Conservation (phyloP, 306 rosid species). For the Fragaria ananassa region DNA sequence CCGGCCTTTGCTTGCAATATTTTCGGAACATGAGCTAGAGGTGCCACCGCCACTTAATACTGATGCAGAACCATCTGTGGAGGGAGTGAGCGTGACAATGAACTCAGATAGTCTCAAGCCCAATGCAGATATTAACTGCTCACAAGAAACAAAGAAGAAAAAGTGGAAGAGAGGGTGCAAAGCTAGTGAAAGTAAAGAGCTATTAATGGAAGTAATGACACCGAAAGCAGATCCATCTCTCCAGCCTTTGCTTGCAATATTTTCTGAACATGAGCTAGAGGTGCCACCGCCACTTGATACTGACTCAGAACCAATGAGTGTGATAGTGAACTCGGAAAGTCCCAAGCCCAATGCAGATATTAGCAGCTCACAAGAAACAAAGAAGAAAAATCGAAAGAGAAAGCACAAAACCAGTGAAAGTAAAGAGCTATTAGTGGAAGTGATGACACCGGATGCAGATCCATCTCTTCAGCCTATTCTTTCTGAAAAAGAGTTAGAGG, state of each 20-base stretch:
- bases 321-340: constrained; percentile 21
- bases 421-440: constrained; percentile 21
- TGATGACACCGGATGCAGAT: constrained; percentile 18
- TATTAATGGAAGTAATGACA: constrained; percentile 17
- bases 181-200: constrained; percentile 17
- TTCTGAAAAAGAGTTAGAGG: background rate
- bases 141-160: background rate
- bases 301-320: constrained; percentile 9
- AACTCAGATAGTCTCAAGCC: constrained; percentile 20
- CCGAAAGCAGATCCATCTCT: constrained; percentile 24
- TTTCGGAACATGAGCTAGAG: background rate
- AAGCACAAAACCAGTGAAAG: constrained; percentile 1
- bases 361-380: background rate
- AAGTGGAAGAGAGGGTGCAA: background rate
- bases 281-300: background rate
- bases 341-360: background rate
- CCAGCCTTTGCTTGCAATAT: constrained; percentile 1
- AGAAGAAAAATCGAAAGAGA: background rate
- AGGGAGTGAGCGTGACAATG: constrained; percentile 10
- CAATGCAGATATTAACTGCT: background rate
- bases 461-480: constrained; percentile 17
- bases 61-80: constrained; percentile 1
- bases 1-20: background rate
- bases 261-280: background rate
- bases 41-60: background rate